Conservation (phyloP, 192 early-diverging fungal genomes). For the Pilobolus umbonatus region DNA sequence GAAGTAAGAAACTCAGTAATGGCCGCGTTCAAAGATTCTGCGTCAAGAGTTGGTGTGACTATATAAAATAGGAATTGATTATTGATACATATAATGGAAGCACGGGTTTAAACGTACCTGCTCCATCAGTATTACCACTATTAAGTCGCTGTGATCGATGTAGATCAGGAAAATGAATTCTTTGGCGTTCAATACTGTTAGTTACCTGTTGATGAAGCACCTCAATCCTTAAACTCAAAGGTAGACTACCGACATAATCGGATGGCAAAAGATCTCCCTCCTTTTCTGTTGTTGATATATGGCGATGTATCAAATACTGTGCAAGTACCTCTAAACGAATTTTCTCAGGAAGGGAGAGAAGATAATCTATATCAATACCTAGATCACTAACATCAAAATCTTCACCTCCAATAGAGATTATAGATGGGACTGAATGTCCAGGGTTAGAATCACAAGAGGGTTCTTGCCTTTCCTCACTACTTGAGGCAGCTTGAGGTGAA, state of each 20-base stretch:
- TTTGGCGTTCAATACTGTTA: constrained; percentile 58
- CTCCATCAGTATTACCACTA: no score
- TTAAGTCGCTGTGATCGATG: no score
- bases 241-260: no score
- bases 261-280: constrained; percentile 32
- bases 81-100: no score
- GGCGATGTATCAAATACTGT: constrained; percentile 55
- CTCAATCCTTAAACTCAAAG: no score
- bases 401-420: constrained; percentile 77
- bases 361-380: constrained; percentile 90
- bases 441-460: constrained; percentile 33
- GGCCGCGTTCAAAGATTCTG: no score
- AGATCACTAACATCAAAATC: constrained; percentile 86
- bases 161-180: no score
- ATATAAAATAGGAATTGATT: no score
- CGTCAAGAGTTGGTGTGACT: no score
- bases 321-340: constrained; percentile 87
- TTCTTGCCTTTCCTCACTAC: constrained; percentile 4
- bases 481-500: no score
- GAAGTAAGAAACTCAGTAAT: not conserved
- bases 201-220: constrained; percentile 69
- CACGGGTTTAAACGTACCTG: no score
- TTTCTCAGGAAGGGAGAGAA: constrained; percentile 92
- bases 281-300: constrained; percentile 22
- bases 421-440: no score